Conservation (phyloP, 768 basidiomycete genomes). For the Termitomyces sp. region DNA sequence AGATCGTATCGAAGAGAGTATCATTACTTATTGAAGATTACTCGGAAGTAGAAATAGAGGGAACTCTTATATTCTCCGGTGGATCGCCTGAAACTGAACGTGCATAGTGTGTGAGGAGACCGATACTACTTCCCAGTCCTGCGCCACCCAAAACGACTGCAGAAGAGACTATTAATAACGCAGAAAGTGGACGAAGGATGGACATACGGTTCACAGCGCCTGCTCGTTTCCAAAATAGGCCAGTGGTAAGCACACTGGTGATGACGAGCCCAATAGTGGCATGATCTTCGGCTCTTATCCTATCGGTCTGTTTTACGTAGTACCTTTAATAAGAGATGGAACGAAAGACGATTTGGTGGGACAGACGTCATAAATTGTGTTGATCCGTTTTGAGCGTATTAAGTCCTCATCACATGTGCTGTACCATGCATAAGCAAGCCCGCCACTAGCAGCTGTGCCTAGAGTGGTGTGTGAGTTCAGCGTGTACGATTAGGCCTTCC, state of each 20-base stretch:
- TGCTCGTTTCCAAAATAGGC: constrained; percentile 71
- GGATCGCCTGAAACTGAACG: constrained; percentile 53
- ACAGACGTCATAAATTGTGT: constrained; percentile 55
- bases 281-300: constrained; percentile 67
- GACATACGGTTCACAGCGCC: constrained; percentile 53
- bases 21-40: not conserved
- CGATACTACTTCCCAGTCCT: constrained; percentile 59
- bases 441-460: constrained; percentile 53
- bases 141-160: constrained; percentile 72
- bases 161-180: not conserved
- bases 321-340: not conserved
- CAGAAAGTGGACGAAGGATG: not conserved
- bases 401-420: constrained; percentile 46
- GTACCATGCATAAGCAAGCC: constrained; percentile 59
- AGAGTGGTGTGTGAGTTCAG: not conserved
- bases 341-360: constrained; percentile 1
- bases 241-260: constrained; percentile 59
- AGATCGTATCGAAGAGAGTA: not conserved
- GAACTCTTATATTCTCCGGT: constrained; percentile 35
- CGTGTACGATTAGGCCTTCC: not conserved
- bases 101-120: constrained; percentile 53
- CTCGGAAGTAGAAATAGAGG: constrained; percentile 13
- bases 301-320: constrained; percentile 38
- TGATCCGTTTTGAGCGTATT: constrained; percentile 45
- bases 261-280: constrained; percentile 71